Base-by-base conservation (phyloP, 164 flowering plant species). In the Saururus chinensis region DNA sequence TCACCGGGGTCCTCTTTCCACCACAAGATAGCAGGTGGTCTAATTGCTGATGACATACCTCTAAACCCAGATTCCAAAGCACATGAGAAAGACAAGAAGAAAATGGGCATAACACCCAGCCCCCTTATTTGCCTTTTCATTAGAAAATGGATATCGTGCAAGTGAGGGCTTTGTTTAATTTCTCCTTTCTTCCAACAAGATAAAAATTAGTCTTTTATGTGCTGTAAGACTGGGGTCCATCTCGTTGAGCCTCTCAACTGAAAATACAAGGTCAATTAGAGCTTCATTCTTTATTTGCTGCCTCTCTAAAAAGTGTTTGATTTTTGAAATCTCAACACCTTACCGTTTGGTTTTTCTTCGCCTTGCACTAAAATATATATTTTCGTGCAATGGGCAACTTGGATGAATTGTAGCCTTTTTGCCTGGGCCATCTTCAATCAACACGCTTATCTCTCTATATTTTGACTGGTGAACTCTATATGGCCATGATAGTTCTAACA, bases 281-380 rank as follows among this genome's bases (percentile, higher is more conserved):
- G 41, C 10, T 23, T 17, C 26, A 23, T 55, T 23, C 17, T 23
- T 55, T 55, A 4, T 37, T 26, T 58, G 14, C 40, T 25, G 20
- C 45, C 14, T 40, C 37, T 13, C 60, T 26, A 37, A 58, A 25
- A 57, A 58, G 60, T 30, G 25, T 55, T 55, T 55, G 35, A 58
- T 0, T 19, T 55, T 55, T 55, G 35, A 58, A 17, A 58, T 58
- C 20, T 58, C 60, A 58, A 58, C 60, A 35, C 60, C 60, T 58
- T 35, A 12, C 22, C 23, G 11, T 17, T 57, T 57, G 60, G 60
- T 17, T 57, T 57, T 58, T 35, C 60, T 58, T 40, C 60, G 21
- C 26, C 35, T 35, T 17, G 0, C 9, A 16, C 41, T 58, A 58
- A 58, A 58, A 19, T 58, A 58, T 37, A 19, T 58, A 58, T 37